Percentiles rank a stretch among this genome's conserved stretches.
Conservation (phyloP, 805 yeast species). For the Brettanomyces sp. region DNA sequence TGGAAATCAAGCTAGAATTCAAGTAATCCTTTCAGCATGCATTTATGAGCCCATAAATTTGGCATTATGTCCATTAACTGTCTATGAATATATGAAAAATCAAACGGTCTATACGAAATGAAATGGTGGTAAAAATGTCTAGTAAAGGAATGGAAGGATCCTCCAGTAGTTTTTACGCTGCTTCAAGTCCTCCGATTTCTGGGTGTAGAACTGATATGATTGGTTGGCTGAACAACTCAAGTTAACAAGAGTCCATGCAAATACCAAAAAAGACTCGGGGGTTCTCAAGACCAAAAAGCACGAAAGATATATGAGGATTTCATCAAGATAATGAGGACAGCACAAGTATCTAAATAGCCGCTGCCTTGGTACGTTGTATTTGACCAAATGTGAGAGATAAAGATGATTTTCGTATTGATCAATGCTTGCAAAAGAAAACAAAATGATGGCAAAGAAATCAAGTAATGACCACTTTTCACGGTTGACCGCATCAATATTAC, state of each 20-base stretch:
- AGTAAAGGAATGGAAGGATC: conserved; percentile 23
- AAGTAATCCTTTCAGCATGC: too few relatives aligned
- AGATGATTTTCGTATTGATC: conserved; percentile 45
- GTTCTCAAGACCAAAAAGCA: conserved; percentile 13
- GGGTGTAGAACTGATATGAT: conserved; percentile 37
- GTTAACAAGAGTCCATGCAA: conserved; percentile 35
- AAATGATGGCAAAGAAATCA: conserved; percentile 4
- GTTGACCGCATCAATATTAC: background rate
- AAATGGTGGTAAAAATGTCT: background rate
- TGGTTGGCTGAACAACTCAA: conserved; percentile 49
- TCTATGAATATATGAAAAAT: background rate
- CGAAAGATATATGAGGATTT: conserved; percentile 43
- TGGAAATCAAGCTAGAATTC: conserved; percentile 2
- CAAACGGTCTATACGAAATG: background rate
- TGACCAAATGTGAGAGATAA: conserved; percentile 37
- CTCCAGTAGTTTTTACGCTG: conserved; percentile 6
- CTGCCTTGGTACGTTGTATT: conserved; percentile 47
- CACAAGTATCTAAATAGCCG: conserved; percentile 41
- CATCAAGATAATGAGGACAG: conserved; percentile 68
- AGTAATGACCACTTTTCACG: background rate
- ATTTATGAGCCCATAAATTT: too few relatives aligned
- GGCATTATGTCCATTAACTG: too few relatives aligned
- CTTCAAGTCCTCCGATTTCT: conserved; percentile 7
- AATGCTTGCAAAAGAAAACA: conserved; percentile 26
- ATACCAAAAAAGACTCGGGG: conserved; percentile 15